phyloP scores from a whole-genome alignment of 2,329 filamentous ascomycete species.

The Alternaria sp. region DNA sequence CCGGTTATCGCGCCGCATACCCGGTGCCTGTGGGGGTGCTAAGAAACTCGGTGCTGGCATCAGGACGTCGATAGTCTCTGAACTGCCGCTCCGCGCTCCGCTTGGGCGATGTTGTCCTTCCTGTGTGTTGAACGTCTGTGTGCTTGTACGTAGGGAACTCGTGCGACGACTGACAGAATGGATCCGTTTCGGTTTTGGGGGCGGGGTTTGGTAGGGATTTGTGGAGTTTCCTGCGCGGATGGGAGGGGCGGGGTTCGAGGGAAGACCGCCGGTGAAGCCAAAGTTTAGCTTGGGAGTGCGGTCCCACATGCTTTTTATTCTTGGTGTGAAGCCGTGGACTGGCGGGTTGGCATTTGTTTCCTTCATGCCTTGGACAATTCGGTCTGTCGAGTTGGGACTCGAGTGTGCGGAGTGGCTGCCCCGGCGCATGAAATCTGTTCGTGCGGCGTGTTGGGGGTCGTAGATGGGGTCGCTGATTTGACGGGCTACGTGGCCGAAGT shows the following conservation, averaged over 20 bases:
- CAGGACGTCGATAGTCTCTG: conserved; percentile 57
- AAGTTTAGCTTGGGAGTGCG: conserved; percentile 47
- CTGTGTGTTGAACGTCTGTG: conserved; percentile 15
- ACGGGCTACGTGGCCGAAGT: conserved; percentile 51
- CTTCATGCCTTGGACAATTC: conserved; percentile 36
- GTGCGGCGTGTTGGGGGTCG: conserved; percentile 46
- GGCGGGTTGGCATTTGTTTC: conserved; percentile 21
- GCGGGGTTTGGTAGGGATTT: conserved; percentile 47
- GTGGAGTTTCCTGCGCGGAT: conserved; percentile 40
- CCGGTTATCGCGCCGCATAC: conserved; percentile 42
- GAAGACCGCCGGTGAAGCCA: conserved; percentile 35
- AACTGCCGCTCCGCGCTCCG: conserved; percentile 43
- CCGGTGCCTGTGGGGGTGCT: conserved; percentile 42
- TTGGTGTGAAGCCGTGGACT: conserved; percentile 40
- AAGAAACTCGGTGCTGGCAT: conserved; percentile 52
- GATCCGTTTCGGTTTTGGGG: conserved; percentile 36
- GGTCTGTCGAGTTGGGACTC: conserved; percentile 40
- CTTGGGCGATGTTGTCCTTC: conserved; percentile 9
- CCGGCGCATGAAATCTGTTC: conserved; percentile 51
- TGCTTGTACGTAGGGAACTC: conserved; percentile 26
- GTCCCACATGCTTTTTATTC: conserved; percentile 49
- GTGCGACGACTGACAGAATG: conserved; percentile 29
- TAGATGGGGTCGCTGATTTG: conserved; percentile 53
- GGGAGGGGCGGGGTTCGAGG: conserved; percentile 32
- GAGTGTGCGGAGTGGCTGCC: conserved; percentile 37